A percentile compares a stretch with the other conserved stretches of the same genome.
These are phyloP conservation scores for Acer yangbiense DNA, from an alignment of 345 rosid species.

Conservation along the genomic window DNA sequence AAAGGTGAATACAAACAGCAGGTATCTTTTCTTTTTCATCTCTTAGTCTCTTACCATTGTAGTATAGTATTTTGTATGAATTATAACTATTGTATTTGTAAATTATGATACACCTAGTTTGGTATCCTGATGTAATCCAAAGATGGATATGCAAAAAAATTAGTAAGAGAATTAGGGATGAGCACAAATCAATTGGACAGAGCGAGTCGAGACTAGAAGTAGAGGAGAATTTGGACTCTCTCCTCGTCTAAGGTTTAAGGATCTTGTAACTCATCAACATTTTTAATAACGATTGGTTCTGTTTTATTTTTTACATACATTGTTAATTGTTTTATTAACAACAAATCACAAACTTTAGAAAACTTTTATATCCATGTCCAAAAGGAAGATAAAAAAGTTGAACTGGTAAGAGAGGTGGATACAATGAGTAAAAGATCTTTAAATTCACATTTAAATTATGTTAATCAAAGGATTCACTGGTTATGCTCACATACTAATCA, in stretches of 20 bases:
- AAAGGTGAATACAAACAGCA: constrained; percentile 81
- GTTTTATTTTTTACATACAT: background rate
- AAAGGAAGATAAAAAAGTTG: background rate
- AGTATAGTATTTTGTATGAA: constrained; percentile 11
- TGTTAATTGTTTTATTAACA: background rate
- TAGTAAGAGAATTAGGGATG: background rate
- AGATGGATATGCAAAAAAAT: background rate
- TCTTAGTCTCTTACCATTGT: constrained; percentile 4
- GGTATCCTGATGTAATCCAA: background rate
- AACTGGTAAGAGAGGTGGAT: background rate
- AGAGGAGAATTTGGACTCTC: background rate
- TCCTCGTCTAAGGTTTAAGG: background rate
- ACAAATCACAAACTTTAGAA: background rate
- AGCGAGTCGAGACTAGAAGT: background rate
- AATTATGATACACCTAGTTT: background rate
- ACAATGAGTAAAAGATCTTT: background rate
- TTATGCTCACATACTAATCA: background rate
- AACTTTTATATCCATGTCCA: background rate
- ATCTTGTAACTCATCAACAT: background rate
- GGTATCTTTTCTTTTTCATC: constrained; percentile 43
- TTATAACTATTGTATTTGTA: background rate
- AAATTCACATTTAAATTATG: background rate
- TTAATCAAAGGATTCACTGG: background rate
- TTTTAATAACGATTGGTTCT: background rate
- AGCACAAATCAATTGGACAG: background rate